These are phyloP conservation scores for Salicornia ramosissima DNA, from an alignment of 148 eudicot genomes.

Conservation along the genomic window DNA sequence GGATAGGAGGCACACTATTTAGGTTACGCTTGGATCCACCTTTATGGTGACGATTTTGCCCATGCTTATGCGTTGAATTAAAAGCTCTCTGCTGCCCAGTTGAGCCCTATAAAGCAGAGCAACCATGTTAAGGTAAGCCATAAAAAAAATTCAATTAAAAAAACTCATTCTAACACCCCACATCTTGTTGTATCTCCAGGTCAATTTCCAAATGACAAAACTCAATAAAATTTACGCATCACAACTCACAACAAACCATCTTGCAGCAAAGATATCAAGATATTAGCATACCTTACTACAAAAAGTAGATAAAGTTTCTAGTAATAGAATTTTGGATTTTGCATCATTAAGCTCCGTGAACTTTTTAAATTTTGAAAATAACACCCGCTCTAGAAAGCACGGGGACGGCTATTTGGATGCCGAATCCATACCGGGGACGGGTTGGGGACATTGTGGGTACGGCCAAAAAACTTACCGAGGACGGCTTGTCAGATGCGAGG, in stretches of 20 bases:
- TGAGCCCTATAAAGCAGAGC: slow-evolving; percentile 36
- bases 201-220: neutral
- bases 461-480: no score
- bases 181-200: neutral
- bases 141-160: neutral
- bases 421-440: no score
- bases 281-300: neutral
- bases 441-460: no score
- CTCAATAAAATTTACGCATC: neutral
- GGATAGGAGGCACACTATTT: slow-evolving; percentile 48
- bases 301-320: no score
- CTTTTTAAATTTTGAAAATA: no score
- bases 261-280: neutral
- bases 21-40: slow-evolving; percentile 56
- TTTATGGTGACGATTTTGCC: slow-evolving; percentile 47
- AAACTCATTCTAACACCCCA: neutral
- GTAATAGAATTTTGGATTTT: no score
- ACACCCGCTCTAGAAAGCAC: no score
- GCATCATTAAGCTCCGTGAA: no score
- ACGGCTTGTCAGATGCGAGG: no score
- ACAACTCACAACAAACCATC: neutral
- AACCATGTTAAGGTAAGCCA: slow-evolving; percentile 5
- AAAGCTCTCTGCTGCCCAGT: slow-evolving; percentile 43
- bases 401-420: no score
- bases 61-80: slow-evolving; percentile 49